Evolutionary conservation across 2,329 filamentous ascomycete genomes (phyloP), one percentile per base, ranked within the genome.

Genomic region (Kalaharituber pfeilii): DNA sequence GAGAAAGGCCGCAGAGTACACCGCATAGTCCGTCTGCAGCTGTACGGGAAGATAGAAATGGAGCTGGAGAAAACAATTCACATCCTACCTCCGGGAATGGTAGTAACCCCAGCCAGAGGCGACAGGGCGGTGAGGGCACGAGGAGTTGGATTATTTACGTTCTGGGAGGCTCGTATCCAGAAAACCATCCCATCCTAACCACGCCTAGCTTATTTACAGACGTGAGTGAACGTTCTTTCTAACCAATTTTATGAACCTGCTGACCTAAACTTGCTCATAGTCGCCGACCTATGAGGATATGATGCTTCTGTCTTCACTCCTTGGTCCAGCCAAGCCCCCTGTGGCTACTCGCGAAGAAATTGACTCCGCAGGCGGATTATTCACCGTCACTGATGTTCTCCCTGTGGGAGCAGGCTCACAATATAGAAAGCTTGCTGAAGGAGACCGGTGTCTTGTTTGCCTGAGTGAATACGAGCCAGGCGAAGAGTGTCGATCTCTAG

Each of bases 81-180:
- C 73, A 15, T 69, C 70, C 50, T 75, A 73, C 15, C 72, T 71
- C 13, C 72, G 71, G 15, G 72, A 65, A 55, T 69, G 71, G 26
- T 66, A 71, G 39, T 70, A 70, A 24, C 74, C 71, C 15, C 71
- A 71, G 22, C 67, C 71, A n/a, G 73, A 71, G 5, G 70, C 69
- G 5, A 65, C 68, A 56, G 63, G 68, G 24, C 13, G 42, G 42
- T 8, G 67, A 70, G 55, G 72, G 71, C 53, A 78, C 77, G 53
- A 70, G 80, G 60, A 83, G 79, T 66, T 84, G 80, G 80, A 75
- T 84, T 62, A 82, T 84, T 52, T 84, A 84, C 64, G 79, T 84
- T 7, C 75, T 84, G 51, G 80, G 80, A 45, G 80, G 80, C 42
- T 82, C 80, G 60, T 76, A 82, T 52, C 79, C 80, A 1, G 79